Evolutionary conservation across 2,329 filamentous ascomycete species (phyloP).

Genomic region (Rhynchosporium graminicola): DNA sequence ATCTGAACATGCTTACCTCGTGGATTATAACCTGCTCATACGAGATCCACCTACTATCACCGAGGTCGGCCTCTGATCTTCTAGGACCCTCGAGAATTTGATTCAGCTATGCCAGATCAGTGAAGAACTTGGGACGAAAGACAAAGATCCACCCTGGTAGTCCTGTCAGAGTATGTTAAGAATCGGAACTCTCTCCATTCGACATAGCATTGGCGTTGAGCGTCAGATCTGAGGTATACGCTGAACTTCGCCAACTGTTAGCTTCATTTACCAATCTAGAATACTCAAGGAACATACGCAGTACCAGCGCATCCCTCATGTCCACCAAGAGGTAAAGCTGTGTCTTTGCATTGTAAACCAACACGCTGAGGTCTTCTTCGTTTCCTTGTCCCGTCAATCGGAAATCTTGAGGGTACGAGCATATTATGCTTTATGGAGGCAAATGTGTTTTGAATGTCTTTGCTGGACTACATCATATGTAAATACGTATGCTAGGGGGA

Average conservation of each 20-base stretch:
- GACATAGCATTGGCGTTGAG: neutral
- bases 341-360: constrained; percentile 11
- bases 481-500: neutral
- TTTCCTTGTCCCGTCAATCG: neutral
- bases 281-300: neutral
- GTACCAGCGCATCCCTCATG: neutral
- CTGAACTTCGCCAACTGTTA: constrained; percentile 8
- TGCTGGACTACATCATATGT: constrained; percentile 7
- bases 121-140: constrained; percentile 10
- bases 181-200: neutral
- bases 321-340: neutral
- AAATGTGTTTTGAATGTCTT: constrained; percentile 3
- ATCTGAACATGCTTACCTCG: constrained; percentile 1
- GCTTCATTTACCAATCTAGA: neutral
- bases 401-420: constrained; percentile 6
- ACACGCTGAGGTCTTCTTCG: neutral
- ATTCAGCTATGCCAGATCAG: constrained; percentile 6
- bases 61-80: neutral
- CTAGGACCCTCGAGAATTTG: constrained; percentile 3
- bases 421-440: constrained; percentile 8
- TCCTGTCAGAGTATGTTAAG: too few relatives aligned
- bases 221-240: constrained; percentile 4
- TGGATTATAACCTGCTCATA: constrained; percentile 8
- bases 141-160: constrained; percentile 3
- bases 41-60: neutral